Percentiles rank a stretch among this genome's conserved stretches.
phyloP scores from a whole-genome alignment of 768 basidiomycete genomes.

The Filobasidium floriforme region DNA sequence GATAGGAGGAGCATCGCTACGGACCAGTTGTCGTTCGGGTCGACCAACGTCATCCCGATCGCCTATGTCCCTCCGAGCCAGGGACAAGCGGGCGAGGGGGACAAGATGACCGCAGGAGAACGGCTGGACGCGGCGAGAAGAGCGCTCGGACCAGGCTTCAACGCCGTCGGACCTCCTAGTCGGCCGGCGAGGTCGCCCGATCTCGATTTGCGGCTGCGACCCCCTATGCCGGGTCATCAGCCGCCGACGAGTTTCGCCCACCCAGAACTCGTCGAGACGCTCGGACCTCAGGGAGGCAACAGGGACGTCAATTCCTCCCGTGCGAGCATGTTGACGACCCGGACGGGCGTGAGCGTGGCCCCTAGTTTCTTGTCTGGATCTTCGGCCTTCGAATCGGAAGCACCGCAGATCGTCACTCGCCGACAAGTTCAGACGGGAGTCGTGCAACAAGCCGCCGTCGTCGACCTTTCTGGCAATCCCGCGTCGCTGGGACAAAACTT shows the following conservation, averaged over 20 bases:
- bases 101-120: conserved; percentile 18
- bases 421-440: conserved; percentile 40
- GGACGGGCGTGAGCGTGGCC: conserved; percentile 20
- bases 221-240: conserved; percentile 4
- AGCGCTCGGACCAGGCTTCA: conserved; percentile 2
- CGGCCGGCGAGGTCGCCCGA: conserved; percentile 40
- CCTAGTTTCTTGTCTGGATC: conserved; percentile 35
- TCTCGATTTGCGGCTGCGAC: conserved; percentile 33
- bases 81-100: conserved; percentile 9
- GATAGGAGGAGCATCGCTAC: conserved; percentile 35
- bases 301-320: background rate
- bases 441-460: conserved; percentile 41
- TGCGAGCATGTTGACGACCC: conserved; percentile 13
- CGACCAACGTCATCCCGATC: conserved; percentile 40
- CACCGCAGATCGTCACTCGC: conserved; percentile 40
- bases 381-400: conserved; percentile 35
- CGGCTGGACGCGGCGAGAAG: conserved; percentile 13
- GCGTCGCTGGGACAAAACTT: background rate
- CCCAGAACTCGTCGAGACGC: conserved; percentile 12
- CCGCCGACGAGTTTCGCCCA: conserved; percentile 2
- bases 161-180: conserved; percentile 22
- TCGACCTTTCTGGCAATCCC: conserved; percentile 24
- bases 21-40: conserved; percentile 25
- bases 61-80: conserved; percentile 35
- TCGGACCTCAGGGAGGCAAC: background rate